Evolutionary conservation across 2,329 filamentous ascomycete species (phyloP).

Genomic region (Phialemonium atrogriseum): DNA sequence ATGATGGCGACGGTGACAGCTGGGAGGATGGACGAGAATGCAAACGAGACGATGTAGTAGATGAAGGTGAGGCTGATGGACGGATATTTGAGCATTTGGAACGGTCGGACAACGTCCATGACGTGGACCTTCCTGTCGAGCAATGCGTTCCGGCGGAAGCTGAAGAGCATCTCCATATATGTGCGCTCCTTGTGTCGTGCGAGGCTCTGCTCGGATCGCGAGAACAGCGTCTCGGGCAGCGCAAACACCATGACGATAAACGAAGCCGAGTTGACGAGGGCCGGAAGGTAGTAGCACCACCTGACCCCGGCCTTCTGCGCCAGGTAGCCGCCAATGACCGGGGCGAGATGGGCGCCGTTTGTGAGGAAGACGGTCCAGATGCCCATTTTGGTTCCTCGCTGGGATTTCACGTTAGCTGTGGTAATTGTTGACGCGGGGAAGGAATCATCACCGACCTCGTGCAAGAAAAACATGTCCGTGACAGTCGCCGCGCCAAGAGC

Average conservation of each 20-base stretch:
- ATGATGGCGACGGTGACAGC: constrained; percentile 8
- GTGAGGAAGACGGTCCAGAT: constrained; percentile 8
- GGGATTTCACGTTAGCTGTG: background rate
- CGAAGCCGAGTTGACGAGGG: constrained; percentile 4
- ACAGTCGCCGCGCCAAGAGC: constrained; percentile 6
- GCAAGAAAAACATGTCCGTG: constrained; percentile 8
- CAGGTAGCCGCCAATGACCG: constrained; percentile 7
- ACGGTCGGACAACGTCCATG: constrained; percentile 2
- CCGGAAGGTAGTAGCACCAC: constrained; percentile 7
- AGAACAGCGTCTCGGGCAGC: constrained; percentile 7
- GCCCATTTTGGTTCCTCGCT: constrained; percentile 8
- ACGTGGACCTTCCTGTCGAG: constrained; percentile 5
- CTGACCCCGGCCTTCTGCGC: constrained; percentile 5
- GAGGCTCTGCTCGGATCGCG: constrained; percentile 4
- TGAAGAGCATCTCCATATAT: constrained; percentile 8
- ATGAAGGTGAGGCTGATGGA: constrained; percentile 5
- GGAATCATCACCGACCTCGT: constrained; percentile 3
- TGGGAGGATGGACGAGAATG: constrained; percentile 6
- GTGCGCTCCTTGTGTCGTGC: constrained; percentile 6
- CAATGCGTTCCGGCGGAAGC: constrained; percentile 5
- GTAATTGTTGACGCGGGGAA: no score
- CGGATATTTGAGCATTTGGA: constrained; percentile 6
- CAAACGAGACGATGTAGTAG: constrained; percentile 8
- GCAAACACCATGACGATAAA: constrained; percentile 5
- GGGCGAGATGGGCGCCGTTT: constrained; percentile 7